phyloP scores from a whole-genome alignment of 495 filamentous ascomycete genomes.

The Hapsidospora chrysogenum region DNA sequence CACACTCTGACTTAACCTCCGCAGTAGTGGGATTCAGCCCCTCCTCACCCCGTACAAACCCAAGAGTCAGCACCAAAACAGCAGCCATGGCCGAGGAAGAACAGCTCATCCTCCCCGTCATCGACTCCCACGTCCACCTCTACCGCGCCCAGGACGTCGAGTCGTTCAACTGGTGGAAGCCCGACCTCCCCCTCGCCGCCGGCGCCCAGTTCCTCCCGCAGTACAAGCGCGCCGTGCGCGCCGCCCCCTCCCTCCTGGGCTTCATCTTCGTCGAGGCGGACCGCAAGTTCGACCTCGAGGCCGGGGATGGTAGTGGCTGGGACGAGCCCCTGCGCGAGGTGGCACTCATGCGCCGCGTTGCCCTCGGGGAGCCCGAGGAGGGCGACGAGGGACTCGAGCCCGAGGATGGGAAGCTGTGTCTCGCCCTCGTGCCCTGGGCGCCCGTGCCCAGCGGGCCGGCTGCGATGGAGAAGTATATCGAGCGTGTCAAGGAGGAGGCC shows the following conservation, averaged over 20 bases:
- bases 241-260: constrained; percentile 29
- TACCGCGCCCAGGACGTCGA: constrained; percentile 47
- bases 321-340: constrained; percentile 51
- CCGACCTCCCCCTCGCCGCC: constrained; percentile 35
- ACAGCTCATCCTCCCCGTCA: constrained; percentile 22
- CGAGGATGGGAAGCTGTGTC: constrained; percentile 33
- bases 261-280: constrained; percentile 76
- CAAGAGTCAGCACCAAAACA: no score
- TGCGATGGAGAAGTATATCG: constrained; percentile 32
- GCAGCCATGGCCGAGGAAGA: background rate
- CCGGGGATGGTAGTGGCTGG: constrained; percentile 27
- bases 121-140: constrained; percentile 84
- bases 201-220: constrained; percentile 51
- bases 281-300: constrained; percentile 40
- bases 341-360: constrained; percentile 44
- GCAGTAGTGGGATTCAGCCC: no score
- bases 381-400: constrained; percentile 40
- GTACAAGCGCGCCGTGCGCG: constrained; percentile 14
- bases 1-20: no score
- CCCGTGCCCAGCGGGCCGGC: constrained; percentile 46
- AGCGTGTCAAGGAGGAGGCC: constrained; percentile 29
- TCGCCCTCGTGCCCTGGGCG: constrained; percentile 68
- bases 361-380: constrained; percentile 32
- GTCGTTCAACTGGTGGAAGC: constrained; percentile 46
- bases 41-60: no score